Conservation (phyloP, 495 filamentous ascomycete genomes). For the Aspergillus asperescens region DNA sequence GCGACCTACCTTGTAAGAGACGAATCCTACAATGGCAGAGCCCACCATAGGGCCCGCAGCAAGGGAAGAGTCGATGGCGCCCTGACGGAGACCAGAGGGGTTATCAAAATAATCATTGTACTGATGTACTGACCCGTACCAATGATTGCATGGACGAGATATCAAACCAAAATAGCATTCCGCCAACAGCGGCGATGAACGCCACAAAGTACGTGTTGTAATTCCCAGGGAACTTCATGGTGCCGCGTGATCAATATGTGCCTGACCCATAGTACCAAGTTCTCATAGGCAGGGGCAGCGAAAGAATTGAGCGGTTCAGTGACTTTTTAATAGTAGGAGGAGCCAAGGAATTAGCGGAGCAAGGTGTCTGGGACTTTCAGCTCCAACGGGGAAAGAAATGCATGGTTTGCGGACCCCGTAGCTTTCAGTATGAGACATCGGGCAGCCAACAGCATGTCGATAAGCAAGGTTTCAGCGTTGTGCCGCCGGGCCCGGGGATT, state of each 20-base stretch:
- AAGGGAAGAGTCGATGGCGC: slow-evolving; percentile 50
- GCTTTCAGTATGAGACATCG: background rate
- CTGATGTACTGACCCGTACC: slow-evolving; percentile 60
- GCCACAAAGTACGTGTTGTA: slow-evolving; percentile 62
- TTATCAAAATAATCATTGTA: slow-evolving; percentile 59
- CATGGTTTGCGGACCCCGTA: background rate
- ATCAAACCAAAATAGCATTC: slow-evolving; percentile 61
- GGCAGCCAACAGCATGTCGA: slow-evolving; percentile 1
- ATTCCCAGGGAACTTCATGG: slow-evolving; percentile 42
- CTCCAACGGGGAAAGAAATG: background rate
- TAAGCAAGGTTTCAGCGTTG: background rate
- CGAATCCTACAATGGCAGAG: slow-evolving; percentile 49
- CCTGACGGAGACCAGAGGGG: slow-evolving; percentile 48
- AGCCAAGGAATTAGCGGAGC: background rate
- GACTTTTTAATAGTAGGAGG: background rate
- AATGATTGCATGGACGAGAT: slow-evolving; percentile 65
- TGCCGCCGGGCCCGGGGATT: slow-evolving; percentile 3
- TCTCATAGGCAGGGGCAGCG: background rate
- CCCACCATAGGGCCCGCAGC: slow-evolving; percentile 60
- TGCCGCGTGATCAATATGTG: background rate
- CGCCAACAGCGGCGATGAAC: slow-evolving; percentile 56
- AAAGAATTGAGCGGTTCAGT: background rate
- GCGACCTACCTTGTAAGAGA: slow-evolving; percentile 57
- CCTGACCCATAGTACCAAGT: background rate
- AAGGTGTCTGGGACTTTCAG: background rate